These are phyloP conservation scores for Daldinia bambusicola DNA, from an alignment of 495 filamentous ascomycete genomes.

Conservation along the genomic window DNA sequence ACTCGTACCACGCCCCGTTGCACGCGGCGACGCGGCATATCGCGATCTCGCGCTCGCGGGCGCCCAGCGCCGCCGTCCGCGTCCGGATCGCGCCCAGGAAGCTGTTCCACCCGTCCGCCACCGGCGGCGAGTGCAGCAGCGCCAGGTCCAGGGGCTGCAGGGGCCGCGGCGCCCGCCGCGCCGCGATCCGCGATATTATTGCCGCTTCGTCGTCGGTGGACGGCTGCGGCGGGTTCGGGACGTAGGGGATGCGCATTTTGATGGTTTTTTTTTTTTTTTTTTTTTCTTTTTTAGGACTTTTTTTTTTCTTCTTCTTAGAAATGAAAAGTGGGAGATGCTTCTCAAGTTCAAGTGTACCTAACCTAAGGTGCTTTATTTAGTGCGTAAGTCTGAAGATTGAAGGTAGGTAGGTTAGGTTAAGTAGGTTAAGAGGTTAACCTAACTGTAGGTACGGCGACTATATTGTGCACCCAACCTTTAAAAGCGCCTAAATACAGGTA, in stretches of 20 bases:
- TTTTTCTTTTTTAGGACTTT: no score
- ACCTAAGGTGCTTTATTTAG: no score
- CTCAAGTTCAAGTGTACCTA: no score
- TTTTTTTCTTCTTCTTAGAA: neutral
- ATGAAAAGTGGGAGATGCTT: no score
- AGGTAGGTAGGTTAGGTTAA: no score
- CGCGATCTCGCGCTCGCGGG: conserved; percentile 72
- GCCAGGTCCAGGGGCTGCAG: conserved; percentile 77
- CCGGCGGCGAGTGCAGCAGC: conserved; percentile 75
- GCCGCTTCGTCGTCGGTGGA: conserved; percentile 59
- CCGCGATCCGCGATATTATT: conserved; percentile 69
- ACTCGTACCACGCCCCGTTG: conserved; percentile 81
- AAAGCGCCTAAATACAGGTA: no score
- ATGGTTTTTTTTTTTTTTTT: conserved; percentile 3
- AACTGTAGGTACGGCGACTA: no score
- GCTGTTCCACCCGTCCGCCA: conserved; percentile 83
- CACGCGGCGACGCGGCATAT: conserved; percentile 79
- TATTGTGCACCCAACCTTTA: no score
- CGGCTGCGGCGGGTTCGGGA: conserved; percentile 65
- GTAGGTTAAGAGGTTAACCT: no score
- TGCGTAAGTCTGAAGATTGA: no score
- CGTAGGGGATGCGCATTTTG: conserved; percentile 79
- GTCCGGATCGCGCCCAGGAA: conserved; percentile 81
- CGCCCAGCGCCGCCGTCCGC: conserved; percentile 64
- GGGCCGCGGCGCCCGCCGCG: conserved; percentile 69